A percentile compares a stretch with the other conserved stretches of the same genome.
phyloP scores from a whole-genome alignment of 108 stramenopile species.

The Asterionellopsis glacialis region DNA sequence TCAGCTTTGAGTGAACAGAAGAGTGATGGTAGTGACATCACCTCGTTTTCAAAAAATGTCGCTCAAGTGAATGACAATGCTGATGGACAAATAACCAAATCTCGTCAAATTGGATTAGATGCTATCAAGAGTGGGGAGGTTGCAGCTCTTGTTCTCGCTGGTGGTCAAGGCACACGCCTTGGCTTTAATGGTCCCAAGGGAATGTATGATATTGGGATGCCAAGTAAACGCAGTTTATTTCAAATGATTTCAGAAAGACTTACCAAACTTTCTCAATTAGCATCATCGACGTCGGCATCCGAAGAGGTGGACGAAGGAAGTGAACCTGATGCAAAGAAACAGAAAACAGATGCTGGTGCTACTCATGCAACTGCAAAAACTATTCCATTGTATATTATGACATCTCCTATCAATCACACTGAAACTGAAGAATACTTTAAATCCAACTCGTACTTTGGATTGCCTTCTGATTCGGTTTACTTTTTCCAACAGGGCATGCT shows the following conservation, averaged over 20 bases:
- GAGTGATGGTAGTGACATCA: conserved; percentile 33
- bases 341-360: no score
- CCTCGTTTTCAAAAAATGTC: conserved; percentile 47
- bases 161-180: conserved; percentile 96
- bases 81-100: conserved; percentile 7
- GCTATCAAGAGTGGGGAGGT: conserved; percentile 69
- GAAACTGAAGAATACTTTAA: conserved; percentile 78
- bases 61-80: conserved; percentile 24
- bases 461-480: conserved; percentile 58
- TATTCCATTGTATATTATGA: conserved; percentile 96
- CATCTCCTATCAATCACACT: conserved; percentile 91
- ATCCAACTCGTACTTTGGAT: conserved; percentile 74
- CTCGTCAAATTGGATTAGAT: conserved; percentile 41
- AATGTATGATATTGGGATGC: conserved; percentile 91
- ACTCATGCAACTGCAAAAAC: conserved; percentile 7
- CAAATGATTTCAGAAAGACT: conserved; percentile 85
- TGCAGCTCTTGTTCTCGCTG: conserved; percentile 88
- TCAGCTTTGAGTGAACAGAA: conserved; percentile 45
- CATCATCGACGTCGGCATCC: conserved; percentile 2
- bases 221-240: conserved; percentile 80
- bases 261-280: conserved; percentile 40
- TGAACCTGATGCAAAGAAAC: no score
- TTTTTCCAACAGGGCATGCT: conserved; percentile 95
- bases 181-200: conserved; percentile 96
- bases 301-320: not conserved